Evolutionary conservation across 257 asterid genomes (phyloP), one percentile per base, ranked within the genome.

Genomic region (Fraxinus anomala): DNA sequence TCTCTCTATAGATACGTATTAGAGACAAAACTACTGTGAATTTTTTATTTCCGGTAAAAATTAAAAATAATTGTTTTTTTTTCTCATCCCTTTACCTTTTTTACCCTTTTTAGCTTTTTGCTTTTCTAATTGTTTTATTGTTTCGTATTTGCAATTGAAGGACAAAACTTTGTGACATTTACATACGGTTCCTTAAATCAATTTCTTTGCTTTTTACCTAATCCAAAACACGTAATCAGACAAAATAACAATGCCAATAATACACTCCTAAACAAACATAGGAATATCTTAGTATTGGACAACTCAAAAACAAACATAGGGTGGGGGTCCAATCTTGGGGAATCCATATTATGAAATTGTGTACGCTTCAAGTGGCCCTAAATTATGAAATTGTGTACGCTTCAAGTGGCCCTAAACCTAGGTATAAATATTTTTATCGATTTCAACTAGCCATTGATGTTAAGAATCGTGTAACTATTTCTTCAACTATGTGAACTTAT

Each of bases 131-230:
- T 21, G 30, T 59, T 59, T 59, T 23, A 21, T 7, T 61, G 4
- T 61, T 23, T n/a, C 5, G 16, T 11, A 11, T 24, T 24, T 63
- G 9, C 69, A 63, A 1, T 23, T 63, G 34, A 63, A 26, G 69
- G 69, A 31, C 69, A 63, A 23, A 63, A 63, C 69, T 63, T 26
- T 63, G n/a, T 26, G 28, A 63, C 34, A 26, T 3, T 63, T 63
- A 26, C 34, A 63, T 24, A 2, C 6, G 13, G 36, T 63, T 63
- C 17, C 69, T 26, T 12, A 63, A 63, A 63, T 63, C 3, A 26
- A 63, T 23, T 11, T 63, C 34, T 12, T 11, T 63, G 69, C 69
- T 63, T 63, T 63, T 63, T 63, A 63, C 69, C 69, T 63, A 63
- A 26, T 63, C 36, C 69, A 28, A 63, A 63, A 26, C 36, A 12